These are phyloP conservation scores for Auriscalpium orientale DNA, from an alignment of 768 basidiomycete species.

Conservation along the genomic window DNA sequence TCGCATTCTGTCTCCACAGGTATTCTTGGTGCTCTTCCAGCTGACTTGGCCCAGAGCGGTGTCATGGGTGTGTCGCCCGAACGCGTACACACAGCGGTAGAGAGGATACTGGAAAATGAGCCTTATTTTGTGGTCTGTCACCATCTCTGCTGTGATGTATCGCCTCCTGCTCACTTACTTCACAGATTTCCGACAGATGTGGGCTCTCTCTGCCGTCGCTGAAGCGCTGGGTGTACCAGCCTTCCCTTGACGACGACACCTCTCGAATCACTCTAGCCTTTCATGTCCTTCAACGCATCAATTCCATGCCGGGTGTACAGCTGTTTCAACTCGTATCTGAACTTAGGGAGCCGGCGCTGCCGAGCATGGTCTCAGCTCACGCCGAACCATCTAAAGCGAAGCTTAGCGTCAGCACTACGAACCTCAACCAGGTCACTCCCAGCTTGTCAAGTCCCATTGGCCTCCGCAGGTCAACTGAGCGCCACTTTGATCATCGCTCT, in stretches of 20 bases:
- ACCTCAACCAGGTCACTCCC: not conserved
- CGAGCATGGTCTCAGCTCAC: not conserved
- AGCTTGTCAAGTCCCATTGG: not conserved
- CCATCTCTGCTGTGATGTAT: not conserved
- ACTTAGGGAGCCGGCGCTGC: not conserved
- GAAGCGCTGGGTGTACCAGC: conserved; percentile 9
- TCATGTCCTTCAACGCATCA: conserved; percentile 4
- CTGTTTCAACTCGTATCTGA: conserved; percentile 4
- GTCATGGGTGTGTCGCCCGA: conserved; percentile 7
- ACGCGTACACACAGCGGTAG: conserved; percentile 5
- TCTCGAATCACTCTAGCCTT: conserved; percentile 14
- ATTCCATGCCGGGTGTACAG: conserved; percentile 2
- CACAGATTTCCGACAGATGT: not conserved
- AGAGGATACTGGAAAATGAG: conserved; percentile 6
- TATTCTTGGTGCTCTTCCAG: conserved; percentile 4
- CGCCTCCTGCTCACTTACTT: not conserved
- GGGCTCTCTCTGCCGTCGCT: not conserved
- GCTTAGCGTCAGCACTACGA: not conserved
- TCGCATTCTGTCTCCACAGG: conserved; percentile 4
- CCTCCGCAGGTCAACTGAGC: not conserved
- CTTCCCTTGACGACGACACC: conserved; percentile 9
- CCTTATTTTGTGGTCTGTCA: conserved; percentile 10
- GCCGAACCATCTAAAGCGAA: not conserved
- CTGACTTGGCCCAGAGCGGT: not conserved
- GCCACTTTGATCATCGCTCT: not conserved